phyloP scores from a whole-genome alignment of 2,329 filamentous ascomycete species.

The Calonectria crousiana region DNA sequence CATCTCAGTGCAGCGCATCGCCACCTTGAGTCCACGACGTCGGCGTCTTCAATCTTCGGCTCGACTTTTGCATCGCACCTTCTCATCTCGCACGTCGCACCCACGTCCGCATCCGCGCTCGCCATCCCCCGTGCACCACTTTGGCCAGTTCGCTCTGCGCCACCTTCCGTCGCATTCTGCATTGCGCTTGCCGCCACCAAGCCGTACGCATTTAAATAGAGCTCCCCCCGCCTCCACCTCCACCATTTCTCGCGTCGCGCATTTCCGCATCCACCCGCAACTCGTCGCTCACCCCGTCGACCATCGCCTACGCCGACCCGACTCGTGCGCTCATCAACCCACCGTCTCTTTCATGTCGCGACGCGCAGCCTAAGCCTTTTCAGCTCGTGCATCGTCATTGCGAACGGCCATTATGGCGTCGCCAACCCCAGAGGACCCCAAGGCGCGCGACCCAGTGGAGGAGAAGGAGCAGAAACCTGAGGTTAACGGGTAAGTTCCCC shows the following conservation, averaged over 20 bases:
- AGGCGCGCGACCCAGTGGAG: conserved; percentile 52
- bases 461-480: conserved; percentile 49
- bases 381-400: conserved; percentile 46
- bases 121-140: conserved; percentile 30
- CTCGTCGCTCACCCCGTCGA: conserved; percentile 12
- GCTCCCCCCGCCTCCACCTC: conserved; percentile 23
- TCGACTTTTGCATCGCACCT: conserved; percentile 20
- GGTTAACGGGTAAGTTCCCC: conserved; percentile 53
- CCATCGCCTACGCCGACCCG: background rate
- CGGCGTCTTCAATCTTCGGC: conserved; percentile 10
- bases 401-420: conserved; percentile 68
- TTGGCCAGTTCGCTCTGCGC: conserved; percentile 27
- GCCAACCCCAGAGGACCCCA: conserved; percentile 63
- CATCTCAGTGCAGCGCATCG: conserved; percentile 21
- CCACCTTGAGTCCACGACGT: conserved; percentile 12
- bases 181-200: conserved; percentile 35
- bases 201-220: conserved; percentile 34
- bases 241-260: conserved; percentile 38
- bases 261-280: conserved; percentile 32
- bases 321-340: conserved; percentile 22
- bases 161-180: conserved; percentile 37
- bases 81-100: conserved; percentile 26
- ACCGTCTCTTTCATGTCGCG: conserved; percentile 52
- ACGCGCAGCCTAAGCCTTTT: conserved; percentile 44
- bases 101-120: conserved; percentile 23